phyloP scores from a whole-genome alignment of 257 asterid genomes.

The Solanum neorickii region DNA sequence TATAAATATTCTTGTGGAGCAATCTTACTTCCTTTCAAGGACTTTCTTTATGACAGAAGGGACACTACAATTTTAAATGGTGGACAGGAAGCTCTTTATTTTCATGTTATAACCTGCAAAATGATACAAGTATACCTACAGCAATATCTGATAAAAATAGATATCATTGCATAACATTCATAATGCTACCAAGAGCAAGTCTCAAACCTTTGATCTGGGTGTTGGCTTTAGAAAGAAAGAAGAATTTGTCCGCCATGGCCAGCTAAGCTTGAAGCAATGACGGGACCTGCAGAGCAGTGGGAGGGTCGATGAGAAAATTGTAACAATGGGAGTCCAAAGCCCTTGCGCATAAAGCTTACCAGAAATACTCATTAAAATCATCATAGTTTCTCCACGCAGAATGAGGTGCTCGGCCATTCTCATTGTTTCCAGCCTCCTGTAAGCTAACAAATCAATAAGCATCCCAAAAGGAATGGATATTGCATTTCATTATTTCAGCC shows the following conservation, averaged over 20 bases:
- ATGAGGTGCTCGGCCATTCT: constrained; percentile 93
- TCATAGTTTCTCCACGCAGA: constrained; percentile 99
- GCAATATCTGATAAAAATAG: background rate
- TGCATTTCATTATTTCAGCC: background rate
- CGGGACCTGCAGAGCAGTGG: constrained; percentile 50
- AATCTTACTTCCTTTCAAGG: background rate
- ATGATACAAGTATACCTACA: background rate
- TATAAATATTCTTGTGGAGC: background rate
- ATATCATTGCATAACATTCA: background rate
- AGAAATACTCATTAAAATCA: constrained; percentile 93
- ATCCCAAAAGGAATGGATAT: background rate
- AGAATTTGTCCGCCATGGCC: constrained; percentile 89
- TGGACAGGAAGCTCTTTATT: background rate
- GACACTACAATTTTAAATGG: background rate
- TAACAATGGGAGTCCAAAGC: background rate
- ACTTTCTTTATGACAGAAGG: background rate
- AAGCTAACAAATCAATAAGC: constrained; percentile 7
- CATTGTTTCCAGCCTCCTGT: constrained; percentile 90
- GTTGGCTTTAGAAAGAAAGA: constrained; percentile 70
- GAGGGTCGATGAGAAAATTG: background rate
- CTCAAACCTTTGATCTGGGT: constrained; percentile 68
- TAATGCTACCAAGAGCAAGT: background rate
- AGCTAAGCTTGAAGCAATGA: constrained; percentile 83
- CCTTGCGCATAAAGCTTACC: constrained; percentile 35
- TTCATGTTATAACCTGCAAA: background rate